phyloP scores from a whole-genome alignment of 805 yeast genomes.

The Saccharomycopsis sp. region DNA sequence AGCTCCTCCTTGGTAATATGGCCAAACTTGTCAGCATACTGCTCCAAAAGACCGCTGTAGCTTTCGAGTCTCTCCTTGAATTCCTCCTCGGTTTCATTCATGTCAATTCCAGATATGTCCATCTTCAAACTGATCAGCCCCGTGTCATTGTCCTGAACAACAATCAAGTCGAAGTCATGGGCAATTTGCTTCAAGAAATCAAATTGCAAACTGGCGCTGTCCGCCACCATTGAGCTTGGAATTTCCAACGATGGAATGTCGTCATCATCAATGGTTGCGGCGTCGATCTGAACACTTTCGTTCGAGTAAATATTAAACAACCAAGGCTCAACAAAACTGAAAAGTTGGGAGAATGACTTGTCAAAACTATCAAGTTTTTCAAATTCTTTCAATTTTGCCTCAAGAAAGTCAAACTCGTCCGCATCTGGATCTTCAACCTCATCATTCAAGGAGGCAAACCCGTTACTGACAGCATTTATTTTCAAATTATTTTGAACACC shows the following conservation, averaged over 20 bases:
- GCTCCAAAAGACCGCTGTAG: constrained; percentile 47
- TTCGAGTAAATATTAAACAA: constrained; percentile 29
- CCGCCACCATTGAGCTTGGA: constrained; percentile 38
- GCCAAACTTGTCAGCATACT: constrained; percentile 51
- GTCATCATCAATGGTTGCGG: constrained; percentile 22
- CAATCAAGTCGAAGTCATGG: constrained; percentile 54
- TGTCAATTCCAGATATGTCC: constrained; percentile 68
- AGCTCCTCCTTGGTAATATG: constrained; percentile 49
- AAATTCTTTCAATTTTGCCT: constrained; percentile 10
- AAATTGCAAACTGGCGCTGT: constrained; percentile 31
- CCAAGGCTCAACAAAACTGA: constrained; percentile 36
- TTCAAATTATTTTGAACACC: constrained; percentile 27
- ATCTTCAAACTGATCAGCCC: constrained; percentile 25
- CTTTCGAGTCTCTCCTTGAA: constrained; percentile 43
- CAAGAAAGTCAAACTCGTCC: neutral
- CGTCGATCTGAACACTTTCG: constrained; percentile 9
- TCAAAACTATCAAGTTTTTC: constrained; percentile 5
- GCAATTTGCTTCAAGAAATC: constrained; percentile 58
- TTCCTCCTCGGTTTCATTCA: constrained; percentile 60
- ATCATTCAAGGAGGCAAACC: constrained; percentile 21
- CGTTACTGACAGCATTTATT: constrained; percentile 19
- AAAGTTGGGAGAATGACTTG: constrained; percentile 14
- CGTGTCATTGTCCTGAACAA: constrained; percentile 50
- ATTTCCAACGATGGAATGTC: constrained; percentile 38
- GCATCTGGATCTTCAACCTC: constrained; percentile 8